Evolutionary conservation across 257 asterid species (phyloP).

Genomic region (Euphrasia confusa): DNA sequence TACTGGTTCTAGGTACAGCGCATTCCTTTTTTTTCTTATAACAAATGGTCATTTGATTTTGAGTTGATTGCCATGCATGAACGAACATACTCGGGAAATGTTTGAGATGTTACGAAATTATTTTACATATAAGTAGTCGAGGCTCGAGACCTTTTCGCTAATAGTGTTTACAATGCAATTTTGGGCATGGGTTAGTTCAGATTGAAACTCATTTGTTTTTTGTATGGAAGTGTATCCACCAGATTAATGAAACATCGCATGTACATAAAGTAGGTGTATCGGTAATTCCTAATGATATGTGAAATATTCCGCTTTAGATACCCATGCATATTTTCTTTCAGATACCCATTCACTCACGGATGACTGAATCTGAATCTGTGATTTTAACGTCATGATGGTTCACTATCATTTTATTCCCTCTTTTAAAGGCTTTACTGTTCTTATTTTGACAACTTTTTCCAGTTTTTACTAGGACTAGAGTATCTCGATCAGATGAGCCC

Average conservation of each 20-base stretch:
- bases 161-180: neutral
- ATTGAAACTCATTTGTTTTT: neutral
- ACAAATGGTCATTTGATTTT: neutral
- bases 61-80: neutral
- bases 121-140: neutral
- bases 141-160: neutral
- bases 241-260: constrained; percentile 1
- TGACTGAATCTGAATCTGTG: constrained; percentile 1
- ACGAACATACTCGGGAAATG: neutral
- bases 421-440: neutral
- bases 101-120: neutral
- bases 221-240: neutral
- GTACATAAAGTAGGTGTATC: neutral
- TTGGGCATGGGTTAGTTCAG: neutral
- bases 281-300: neutral
- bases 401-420: neutral
- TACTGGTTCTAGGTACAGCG: neutral
- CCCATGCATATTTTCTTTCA: neutral
- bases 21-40: neutral
- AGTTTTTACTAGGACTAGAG: neutral
- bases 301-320: neutral
- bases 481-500: neutral
- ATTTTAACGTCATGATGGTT: neutral
- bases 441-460: neutral
- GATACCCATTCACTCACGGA: neutral